phyloP scores from a whole-genome alignment of 2,329 filamentous ascomycete species.

The Stemphylium vesicarium region DNA sequence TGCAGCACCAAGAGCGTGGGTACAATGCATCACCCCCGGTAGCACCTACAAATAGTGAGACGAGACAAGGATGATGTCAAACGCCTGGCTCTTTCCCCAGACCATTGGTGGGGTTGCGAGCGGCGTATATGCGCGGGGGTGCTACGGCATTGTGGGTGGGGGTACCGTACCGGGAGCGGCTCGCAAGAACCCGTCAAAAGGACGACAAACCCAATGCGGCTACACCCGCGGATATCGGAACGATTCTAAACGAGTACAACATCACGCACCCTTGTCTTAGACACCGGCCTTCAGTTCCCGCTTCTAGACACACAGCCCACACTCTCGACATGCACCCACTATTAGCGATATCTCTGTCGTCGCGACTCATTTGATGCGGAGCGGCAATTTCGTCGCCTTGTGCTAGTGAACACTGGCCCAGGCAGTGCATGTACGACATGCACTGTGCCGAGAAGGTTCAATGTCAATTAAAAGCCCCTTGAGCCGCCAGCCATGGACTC shows the following conservation, averaged over 20 bases:
- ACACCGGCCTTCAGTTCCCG: neutral
- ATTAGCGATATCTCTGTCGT: neutral
- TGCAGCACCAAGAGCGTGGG: neutral
- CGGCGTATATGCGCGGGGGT: neutral
- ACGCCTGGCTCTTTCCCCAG: neutral
- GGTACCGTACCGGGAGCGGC: neutral
- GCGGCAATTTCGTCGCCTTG: neutral
- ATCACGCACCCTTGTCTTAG: neutral
- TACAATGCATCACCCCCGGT: neutral
- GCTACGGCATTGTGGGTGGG: neutral
- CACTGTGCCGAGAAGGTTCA: constrained; percentile 1
- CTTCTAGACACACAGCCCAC: neutral
- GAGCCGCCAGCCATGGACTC: constrained; percentile 3
- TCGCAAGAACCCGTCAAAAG: neutral
- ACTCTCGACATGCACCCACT: neutral
- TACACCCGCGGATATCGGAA: constrained; percentile 1
- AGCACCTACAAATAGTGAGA: neutral
- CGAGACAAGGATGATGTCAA: neutral
- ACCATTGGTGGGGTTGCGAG: neutral
- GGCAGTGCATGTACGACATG: neutral
- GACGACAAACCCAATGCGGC: constrained; percentile 3
- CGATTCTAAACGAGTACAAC: neutral
- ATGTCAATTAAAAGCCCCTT: constrained; percentile 8
- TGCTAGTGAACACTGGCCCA: neutral
- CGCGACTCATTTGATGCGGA: neutral